Conservation (phyloP, 257 asterid genomes). For the Verbena officinalis region DNA sequence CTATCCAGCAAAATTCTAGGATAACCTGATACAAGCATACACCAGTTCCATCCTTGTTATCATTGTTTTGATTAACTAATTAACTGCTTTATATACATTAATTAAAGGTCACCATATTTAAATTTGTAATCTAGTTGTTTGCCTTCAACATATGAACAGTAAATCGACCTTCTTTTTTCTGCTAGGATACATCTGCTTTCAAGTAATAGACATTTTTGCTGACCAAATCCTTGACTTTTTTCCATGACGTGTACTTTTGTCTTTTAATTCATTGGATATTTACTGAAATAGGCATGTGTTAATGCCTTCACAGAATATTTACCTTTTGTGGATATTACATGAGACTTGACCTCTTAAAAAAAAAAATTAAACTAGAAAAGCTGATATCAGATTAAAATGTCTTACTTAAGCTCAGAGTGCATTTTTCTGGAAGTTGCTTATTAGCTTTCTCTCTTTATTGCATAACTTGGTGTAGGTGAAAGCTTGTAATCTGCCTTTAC, state of each 20-base stretch:
- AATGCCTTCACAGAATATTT: not conserved
- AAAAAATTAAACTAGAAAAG: too few species aligned
- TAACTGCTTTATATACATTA: not conserved
- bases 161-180: not conserved
- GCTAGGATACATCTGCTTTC: not conserved
- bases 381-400: not conserved
- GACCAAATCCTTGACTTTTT: not conserved
- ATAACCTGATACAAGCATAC: not conserved
- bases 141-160: not conserved
- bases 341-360: too few species aligned
- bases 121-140: not conserved
- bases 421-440: not conserved
- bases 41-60: slow-evolving; percentile 7
- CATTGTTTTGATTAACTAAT: not conserved
- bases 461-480: slow-evolving; percentile 44
- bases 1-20: not conserved
- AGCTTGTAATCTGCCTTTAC: slow-evolving; percentile 49
- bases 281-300: not conserved
- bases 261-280: not conserved
- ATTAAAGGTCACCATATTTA: not conserved
- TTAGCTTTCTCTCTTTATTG: not conserved
- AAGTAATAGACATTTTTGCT: not conserved
- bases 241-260: not conserved
- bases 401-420: not conserved
- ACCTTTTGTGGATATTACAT: not conserved